phyloP scores from a whole-genome alignment of 495 filamentous ascomycete genomes.

The Chaetomium fimeti region DNA sequence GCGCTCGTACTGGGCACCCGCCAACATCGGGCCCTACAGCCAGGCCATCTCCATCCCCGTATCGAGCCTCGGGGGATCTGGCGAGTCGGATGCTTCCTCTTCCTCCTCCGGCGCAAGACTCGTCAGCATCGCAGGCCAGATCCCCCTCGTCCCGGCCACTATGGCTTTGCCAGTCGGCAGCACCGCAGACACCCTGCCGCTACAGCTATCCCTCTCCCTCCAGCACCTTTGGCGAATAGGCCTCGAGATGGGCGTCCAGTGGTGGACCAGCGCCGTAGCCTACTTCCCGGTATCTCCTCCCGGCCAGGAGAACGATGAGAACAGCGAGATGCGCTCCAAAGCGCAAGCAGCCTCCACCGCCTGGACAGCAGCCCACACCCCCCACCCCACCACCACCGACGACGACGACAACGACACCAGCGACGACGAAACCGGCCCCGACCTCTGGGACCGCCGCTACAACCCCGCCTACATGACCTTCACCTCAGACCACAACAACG shows the following conservation, averaged over 20 bases:
- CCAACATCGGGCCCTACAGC: conserved; percentile 96
- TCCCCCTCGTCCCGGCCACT: conserved; percentile 77
- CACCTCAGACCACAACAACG: conserved; percentile 14
- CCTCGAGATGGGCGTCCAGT: conserved; percentile 63
- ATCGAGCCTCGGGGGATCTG: conserved; percentile 11
- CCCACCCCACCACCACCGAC: conserved; percentile 14
- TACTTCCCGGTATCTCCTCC: conserved; percentile 52
- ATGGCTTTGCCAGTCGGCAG: conserved; percentile 58
- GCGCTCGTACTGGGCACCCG: conserved; percentile 93
- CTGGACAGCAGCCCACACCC: conserved; percentile 41
- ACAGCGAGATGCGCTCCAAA: conserved; percentile 15
- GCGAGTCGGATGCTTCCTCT: background rate
- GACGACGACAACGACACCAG: conserved; percentile 34
- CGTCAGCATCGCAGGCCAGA: conserved; percentile 75
- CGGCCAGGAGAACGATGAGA: background rate
- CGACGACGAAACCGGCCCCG: conserved; percentile 52
- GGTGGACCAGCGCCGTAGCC: conserved; percentile 70
- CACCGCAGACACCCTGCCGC: conserved; percentile 16
- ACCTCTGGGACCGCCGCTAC: conserved; percentile 71
- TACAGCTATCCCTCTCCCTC: conserved; percentile 57
- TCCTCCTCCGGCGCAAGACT: conserved; percentile 18
- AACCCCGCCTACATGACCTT: conserved; percentile 45
- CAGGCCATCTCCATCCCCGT: conserved; percentile 72
- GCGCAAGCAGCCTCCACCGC: conserved; percentile 29
- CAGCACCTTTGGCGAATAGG: conserved; percentile 93